These are phyloP conservation scores for Diphasiastrum complanatum DNA, from an alignment of 83 land plant species.

Conservation along the genomic window DNA sequence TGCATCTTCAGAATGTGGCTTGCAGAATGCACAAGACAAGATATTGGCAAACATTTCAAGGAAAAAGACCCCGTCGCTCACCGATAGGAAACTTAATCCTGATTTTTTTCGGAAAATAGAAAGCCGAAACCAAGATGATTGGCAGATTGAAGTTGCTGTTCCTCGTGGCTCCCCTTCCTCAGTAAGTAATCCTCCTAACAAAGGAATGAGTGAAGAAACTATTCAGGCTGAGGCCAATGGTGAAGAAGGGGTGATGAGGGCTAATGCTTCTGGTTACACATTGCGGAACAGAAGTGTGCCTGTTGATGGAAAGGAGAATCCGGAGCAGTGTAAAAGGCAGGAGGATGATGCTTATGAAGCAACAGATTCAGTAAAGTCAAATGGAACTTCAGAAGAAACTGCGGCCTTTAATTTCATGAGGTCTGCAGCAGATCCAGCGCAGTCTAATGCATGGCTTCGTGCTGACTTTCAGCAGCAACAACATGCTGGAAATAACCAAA, in stretches of 20 bases:
- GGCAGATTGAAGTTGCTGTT: constrained; percentile 25
- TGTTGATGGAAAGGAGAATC: neutral
- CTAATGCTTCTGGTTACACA: too few relatives aligned
- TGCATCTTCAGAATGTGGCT: too few relatives aligned
- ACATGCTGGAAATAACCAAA: neutral
- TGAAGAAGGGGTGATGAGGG: too few relatives aligned
- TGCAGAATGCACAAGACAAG: too few relatives aligned
- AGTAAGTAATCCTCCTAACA: neutral
- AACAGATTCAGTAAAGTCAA: neutral
- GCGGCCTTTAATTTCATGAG: neutral
- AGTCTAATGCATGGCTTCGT: neutral
- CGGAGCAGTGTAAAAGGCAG: neutral
- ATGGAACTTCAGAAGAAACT: neutral
- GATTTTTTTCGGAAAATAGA: constrained; percentile 17
- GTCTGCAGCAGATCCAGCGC: neutral
- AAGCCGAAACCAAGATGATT: constrained; percentile 7
- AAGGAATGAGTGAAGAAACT: constrained; percentile 1
- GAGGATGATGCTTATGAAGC: neutral
- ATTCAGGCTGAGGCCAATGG: neutral
- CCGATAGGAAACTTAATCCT: constrained; percentile 17
- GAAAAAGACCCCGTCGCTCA: constrained; percentile 16
- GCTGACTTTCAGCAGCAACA: neutral
- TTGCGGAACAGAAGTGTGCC: too few relatives aligned
- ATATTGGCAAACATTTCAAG: too few relatives aligned
- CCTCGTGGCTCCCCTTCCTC: neutral